Evolutionary conservation across 352 stramenopile genomes (phyloP).

Genomic region (Pythium aquatile): DNA sequence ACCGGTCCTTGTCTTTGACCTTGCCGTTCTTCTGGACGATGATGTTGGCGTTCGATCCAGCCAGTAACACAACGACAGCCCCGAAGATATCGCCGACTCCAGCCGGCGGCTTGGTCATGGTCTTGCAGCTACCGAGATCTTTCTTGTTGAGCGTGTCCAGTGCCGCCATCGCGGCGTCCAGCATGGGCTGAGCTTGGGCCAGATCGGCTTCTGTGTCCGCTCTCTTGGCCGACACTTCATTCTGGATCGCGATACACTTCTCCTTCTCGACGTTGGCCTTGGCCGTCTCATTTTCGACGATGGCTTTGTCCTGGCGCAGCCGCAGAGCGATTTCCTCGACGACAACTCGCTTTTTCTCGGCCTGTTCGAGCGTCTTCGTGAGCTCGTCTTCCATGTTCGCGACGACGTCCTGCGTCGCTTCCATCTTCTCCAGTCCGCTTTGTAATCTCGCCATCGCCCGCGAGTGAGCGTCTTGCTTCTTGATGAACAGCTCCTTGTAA

Average conservation of each 20-base stretch:
- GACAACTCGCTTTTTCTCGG: slow-evolving; percentile 91
- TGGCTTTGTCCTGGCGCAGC: slow-evolving; percentile 89
- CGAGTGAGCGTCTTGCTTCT: slow-evolving; percentile 58
- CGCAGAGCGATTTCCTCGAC: slow-evolving; percentile 92
- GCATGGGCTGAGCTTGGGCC: slow-evolving; percentile 69
- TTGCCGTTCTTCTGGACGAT: slow-evolving; percentile 92
- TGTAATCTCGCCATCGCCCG: slow-evolving; percentile 80
- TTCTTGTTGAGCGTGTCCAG: slow-evolving; percentile 91
- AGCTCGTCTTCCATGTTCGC: slow-evolving; percentile 92
- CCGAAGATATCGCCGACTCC: slow-evolving; percentile 88
- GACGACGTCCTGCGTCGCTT: slow-evolving; percentile 86
- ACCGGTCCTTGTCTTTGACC: slow-evolving; percentile 92
- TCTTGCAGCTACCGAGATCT: slow-evolving; percentile 90
- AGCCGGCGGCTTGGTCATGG: slow-evolving; percentile 88
- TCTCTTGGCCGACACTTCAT: slow-evolving; percentile 91
- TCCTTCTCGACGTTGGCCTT: slow-evolving; percentile 90
- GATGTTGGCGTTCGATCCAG: slow-evolving; percentile 65
- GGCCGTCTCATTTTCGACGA: slow-evolving; percentile 92
- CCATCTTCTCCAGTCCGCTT: slow-evolving; percentile 89
- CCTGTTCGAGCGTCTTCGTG: slow-evolving; percentile 86
- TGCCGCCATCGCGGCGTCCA: slow-evolving; percentile 87
- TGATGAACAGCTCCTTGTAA: slow-evolving; percentile 74
- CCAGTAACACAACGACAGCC: slow-evolving; percentile 75
- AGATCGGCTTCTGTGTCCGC: slow-evolving; percentile 77
- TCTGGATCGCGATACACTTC: slow-evolving; percentile 90